Evolutionary conservation across 345 rosid genomes (phyloP).

Genomic region (Salix exigua): DNA sequence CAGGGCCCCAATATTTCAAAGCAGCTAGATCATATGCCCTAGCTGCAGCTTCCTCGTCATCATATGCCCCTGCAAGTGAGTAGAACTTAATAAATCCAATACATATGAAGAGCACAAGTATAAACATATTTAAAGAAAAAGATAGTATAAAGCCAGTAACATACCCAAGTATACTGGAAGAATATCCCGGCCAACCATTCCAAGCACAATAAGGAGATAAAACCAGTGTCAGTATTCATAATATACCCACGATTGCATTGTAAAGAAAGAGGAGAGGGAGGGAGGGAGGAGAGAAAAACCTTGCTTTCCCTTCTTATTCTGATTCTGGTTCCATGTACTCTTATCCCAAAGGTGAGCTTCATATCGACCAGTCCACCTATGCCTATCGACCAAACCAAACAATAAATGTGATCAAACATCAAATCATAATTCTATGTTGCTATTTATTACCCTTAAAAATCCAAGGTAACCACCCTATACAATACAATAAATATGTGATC

Average conservation of each 20-base stretch:
- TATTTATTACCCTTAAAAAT: background rate
- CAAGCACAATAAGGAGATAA: slow-evolving; percentile 24
- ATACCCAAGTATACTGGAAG: slow-evolving; percentile 89
- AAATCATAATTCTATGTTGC: background rate
- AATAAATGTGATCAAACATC: background rate
- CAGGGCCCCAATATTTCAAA: slow-evolving; percentile 97
- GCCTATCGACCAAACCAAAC: slow-evolving; percentile 37
- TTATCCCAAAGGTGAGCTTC: slow-evolving; percentile 99
- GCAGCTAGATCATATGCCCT: slow-evolving; percentile 99
- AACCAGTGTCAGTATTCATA: slow-evolving; percentile 32
- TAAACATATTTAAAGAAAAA: slow-evolving; percentile 1
- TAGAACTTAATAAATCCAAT: slow-evolving; percentile 7
- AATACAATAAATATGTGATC: background rate
- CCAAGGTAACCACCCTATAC: background rate
- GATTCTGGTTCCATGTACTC: slow-evolving; percentile 97
- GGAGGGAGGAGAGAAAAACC: slow-evolving; percentile 37
- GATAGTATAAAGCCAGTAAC: slow-evolving; percentile 13
- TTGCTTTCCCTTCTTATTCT: slow-evolving; percentile 99
- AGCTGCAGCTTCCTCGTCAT: slow-evolving; percentile 99
- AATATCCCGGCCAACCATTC: slow-evolving; percentile 27
- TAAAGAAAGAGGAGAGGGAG: background rate
- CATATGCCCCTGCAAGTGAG: slow-evolving; percentile 80
- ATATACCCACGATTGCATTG: background rate
- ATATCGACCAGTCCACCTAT: slow-evolving; percentile 99
- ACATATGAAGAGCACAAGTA: slow-evolving; percentile 3